Conservation (phyloP, 23 red algal species). For the Gracilaria caudata region DNA sequence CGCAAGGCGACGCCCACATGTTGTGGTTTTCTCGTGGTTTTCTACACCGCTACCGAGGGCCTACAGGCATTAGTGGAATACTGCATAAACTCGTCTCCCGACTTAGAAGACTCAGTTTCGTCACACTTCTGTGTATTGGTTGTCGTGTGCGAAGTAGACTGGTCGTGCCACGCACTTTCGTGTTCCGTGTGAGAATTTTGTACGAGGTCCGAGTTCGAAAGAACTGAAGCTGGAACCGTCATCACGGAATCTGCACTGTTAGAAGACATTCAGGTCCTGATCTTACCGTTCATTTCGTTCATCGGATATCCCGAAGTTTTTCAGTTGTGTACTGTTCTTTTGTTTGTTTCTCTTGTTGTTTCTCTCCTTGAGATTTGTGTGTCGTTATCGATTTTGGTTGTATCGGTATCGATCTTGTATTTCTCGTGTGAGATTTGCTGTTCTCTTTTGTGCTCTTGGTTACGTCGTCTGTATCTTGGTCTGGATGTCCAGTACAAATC, state of each 20-base stretch:
- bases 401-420: no score
- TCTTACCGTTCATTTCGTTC: not conserved
- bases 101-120: not conserved
- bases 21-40: not conserved
- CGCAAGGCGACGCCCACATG: constrained; percentile 10
- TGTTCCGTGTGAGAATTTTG: not conserved
- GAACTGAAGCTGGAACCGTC: not conserved
- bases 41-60: constrained; percentile 1
- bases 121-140: not conserved
- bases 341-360: no score
- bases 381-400: no score
- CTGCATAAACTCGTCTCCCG: not conserved
- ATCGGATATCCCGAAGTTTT: not conserved
- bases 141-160: not conserved
- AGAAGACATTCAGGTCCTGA: not conserved
- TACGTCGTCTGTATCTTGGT: no score
- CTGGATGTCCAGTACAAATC: no score
- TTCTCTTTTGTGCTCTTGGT: no score
- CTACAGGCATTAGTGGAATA: not conserved
- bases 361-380: no score
- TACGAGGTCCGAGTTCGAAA: not conserved
- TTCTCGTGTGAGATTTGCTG: no score
- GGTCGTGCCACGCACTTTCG: not conserved
- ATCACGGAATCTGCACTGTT: not conserved
- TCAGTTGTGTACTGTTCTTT: no score